Evolutionary conservation across 495 filamentous ascomycete genomes (phyloP), one percentile per base, ranked within the genome.

Genomic region (Xylaria flabelliformis): DNA sequence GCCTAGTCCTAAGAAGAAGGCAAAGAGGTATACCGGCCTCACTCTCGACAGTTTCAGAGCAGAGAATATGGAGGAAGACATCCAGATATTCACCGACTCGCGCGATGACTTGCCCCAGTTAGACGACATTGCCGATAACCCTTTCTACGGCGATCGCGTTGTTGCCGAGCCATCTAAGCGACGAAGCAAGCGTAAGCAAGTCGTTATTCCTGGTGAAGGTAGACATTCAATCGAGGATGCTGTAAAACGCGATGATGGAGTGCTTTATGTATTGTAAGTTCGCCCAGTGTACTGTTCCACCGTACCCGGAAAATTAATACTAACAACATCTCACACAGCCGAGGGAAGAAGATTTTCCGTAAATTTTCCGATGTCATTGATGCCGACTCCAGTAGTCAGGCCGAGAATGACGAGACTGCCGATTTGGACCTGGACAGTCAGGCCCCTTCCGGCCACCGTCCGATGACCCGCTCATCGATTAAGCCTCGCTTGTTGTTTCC

Each of bases 401-500:
- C 68, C 19, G 82, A 79, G 15, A 80, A 71, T 73, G 74, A 82
- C 26, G 85, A 88, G 5, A 81, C 85, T 10, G 82, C 80, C 19
- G 85, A 86, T 0, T 83, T 82, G 21, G 85, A 83, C n/a, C 79
- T 79, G 42, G 74, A 76, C 17, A 84, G 84, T 12, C 86, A 88
- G 46, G 83, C 88, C 29, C 84, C 88, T 29, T 84, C 82, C 4
- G 80, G 78, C 34, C 75, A 83, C 42, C 86, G 88, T 29, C 88
- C 90, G 36, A 77, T 93, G 26, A 93, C 91, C 39, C 91, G 93
- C 62, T 90, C 91, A 0, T 87, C 90, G 3, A 87, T 97, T 82
- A 93, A 94, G 77, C 95, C 95, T 3, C 92, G 94, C 46, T 86
- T 94, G 17, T 89, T 99, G 12, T 99, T 97, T 83, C 90, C 93